phyloP scores from a whole-genome alignment of 108 stramenopile genomes.

The Aurantiochytrium sp. region DNA sequence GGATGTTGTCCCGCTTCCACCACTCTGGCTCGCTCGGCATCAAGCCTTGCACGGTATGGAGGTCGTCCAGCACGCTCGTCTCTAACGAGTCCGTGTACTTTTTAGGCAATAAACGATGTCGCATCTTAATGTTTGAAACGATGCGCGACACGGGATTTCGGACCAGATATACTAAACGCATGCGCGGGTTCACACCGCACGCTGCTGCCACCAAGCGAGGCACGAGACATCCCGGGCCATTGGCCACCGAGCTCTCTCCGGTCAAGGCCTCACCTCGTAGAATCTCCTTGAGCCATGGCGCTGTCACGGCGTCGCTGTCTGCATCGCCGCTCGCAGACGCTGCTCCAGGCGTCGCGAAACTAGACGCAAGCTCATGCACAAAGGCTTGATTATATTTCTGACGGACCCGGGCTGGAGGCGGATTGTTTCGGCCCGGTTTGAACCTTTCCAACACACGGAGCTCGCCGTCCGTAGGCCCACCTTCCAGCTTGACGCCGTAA shows the following conservation, averaged over 20 bases:
- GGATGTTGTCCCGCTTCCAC: not conserved
- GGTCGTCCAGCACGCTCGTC: not conserved
- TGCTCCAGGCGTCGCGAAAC: no score
- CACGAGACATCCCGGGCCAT: not conserved
- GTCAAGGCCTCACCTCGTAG: not conserved
- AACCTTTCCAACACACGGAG: not conserved
- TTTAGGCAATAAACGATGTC: not conserved
- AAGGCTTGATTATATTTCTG: not conserved
- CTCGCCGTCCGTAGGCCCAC: not conserved
- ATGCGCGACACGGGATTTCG: not conserved
- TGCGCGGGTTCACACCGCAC: not conserved
- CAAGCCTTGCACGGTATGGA: not conserved
- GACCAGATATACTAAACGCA: not conserved
- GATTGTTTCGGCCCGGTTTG: no score
- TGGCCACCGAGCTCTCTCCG: not conserved
- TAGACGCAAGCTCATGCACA: not conserved
- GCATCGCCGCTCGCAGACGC: no score
- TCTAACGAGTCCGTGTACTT: not conserved
- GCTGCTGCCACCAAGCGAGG: not conserved
- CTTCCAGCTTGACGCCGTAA: not conserved
- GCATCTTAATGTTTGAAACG: not conserved
- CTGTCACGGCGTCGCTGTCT: no score
- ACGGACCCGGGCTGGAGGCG: not conserved
- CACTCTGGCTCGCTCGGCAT: not conserved
- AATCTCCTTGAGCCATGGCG: not conserved